Evolutionary conservation across 345 rosid species (phyloP), one percentile per base, ranked within the genome.

Genomic region (Conringia planisiliqua): DNA sequence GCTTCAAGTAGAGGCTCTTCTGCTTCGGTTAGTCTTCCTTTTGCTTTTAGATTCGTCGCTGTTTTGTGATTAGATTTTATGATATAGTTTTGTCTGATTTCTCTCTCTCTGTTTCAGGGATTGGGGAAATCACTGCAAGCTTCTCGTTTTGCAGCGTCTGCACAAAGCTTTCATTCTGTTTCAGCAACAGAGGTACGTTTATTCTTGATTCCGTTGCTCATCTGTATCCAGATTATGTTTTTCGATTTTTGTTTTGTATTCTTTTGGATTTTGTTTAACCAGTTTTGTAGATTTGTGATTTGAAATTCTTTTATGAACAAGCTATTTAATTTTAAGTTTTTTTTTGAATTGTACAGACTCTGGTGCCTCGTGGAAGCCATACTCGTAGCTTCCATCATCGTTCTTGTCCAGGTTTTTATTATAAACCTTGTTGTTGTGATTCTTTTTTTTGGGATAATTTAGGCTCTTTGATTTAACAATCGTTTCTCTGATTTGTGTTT

Each of bases 371-470:
- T 17, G 83, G 79, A 79, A 83, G 79, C 81, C 77, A 74, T 67
- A 75, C 81, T 52, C 74, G 82, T 72, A 82, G 82, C 73, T 86
- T 82, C 65, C 82, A 80, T 64, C 81, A 68, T 68, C 82, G 82
- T 66, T 64, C 81, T 65, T 71, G 84, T 20, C 83, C 86, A 46
- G 95, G 91, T 89, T 73, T 58, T 20, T 66, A 30, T 18, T 55
- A 26, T 16, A 10, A 32, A 58, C 20, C 57, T 50, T 65, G 20
- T 14, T 4, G 29, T 57, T 27, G 11, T n/a, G 51, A 48, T 38
- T 63, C 33, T 20, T 47, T 22, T 6, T 32, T 6, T 30, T 48
- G 8, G 57, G 57, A 10, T 39, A 12, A 7, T 40, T 20, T 22
- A 51, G 40, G 35, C 48, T 26, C 35, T 44, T 35, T 24, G 7